Evolutionary conservation across 2,329 filamentous ascomycete species (phyloP).

Genomic region (Emergomyces pasteurianus): DNA sequence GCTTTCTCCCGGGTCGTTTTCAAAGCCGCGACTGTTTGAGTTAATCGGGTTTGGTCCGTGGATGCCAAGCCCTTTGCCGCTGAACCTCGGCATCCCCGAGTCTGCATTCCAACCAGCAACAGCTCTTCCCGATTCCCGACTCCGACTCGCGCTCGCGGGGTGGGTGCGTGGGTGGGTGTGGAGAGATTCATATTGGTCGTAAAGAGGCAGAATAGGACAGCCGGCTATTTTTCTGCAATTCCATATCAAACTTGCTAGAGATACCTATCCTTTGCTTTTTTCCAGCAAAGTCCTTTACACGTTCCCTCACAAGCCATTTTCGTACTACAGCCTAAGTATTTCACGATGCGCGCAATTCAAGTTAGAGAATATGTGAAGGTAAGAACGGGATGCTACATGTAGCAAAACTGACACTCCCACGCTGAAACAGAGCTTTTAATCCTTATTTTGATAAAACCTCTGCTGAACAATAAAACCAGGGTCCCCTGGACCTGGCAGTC

Average conservation of each 20-base stretch:
- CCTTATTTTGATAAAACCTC: slow-evolving; percentile 3
- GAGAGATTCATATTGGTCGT: no score
- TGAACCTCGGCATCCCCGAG: neutral
- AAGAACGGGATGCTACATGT: slow-evolving; percentile 12
- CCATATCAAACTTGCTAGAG: neutral
- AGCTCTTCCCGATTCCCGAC: neutral
- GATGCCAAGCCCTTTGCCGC: neutral
- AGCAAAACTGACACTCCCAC: no score
- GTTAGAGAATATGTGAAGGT: slow-evolving; percentile 65
- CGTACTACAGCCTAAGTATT: no score
- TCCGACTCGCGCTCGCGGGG: no score
- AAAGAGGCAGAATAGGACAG: neutral
- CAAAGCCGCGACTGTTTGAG: no score
- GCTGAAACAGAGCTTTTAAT: no score
- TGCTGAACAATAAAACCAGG: slow-evolving; percentile 37
- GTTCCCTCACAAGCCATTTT: no score
- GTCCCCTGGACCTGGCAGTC: slow-evolving; percentile 66
- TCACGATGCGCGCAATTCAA: slow-evolving; percentile 63
- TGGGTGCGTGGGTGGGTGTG: no score
- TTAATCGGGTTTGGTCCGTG: no score
- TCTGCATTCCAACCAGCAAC: neutral
- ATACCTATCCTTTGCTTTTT: neutral
- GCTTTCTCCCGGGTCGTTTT: no score
- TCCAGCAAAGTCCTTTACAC: neutral
- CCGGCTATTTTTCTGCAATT: neutral